These are phyloP conservation scores for Crithidia mellificae DNA, from an alignment of 208 protist genomes.

Conservation along the genomic window DNA sequence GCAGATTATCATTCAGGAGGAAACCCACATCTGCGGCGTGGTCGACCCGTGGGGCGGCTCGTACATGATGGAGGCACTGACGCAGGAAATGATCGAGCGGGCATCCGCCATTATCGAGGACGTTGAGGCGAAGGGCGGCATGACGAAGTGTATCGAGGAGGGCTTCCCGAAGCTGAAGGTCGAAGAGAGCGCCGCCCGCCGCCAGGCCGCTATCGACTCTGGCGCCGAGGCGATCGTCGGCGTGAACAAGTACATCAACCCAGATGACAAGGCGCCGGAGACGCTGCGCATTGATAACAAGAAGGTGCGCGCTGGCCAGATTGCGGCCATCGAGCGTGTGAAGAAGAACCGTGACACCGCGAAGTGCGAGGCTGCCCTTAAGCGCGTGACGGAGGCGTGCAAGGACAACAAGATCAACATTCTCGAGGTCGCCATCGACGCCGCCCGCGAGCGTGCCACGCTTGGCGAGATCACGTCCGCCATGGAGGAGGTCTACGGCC, in stretches of 20 bases:
- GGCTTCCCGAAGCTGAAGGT: conserved; percentile 96
- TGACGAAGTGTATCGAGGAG: conserved; percentile 81
- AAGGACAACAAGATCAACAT: conserved; percentile 81
- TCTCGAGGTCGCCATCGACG: conserved; percentile 85
- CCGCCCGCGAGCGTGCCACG: conserved; percentile 83
- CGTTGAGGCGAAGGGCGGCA: conserved; percentile 83
- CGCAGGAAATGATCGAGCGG: conserved; percentile 80
- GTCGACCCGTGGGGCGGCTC: conserved; percentile 90
- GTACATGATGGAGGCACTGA: conserved; percentile 96
- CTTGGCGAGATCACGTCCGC: conserved; percentile 95
- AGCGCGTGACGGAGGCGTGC: conserved; percentile 73
- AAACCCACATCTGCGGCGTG: conserved; percentile 88
- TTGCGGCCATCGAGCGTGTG: conserved; percentile 63
- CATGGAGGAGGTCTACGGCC: conserved; percentile 82
- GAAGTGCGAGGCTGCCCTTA: conserved; percentile 55
- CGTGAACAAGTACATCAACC: conserved; percentile 93
- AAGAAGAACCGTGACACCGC: conserved; percentile 56
- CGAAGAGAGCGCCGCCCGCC: conserved; percentile 92
- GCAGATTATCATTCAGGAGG: conserved; percentile 95
- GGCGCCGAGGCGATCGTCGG: conserved; percentile 93
- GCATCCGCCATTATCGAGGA: conserved; percentile 91
- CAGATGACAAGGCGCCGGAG: conserved; percentile 67
- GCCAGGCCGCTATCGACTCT: conserved; percentile 92
- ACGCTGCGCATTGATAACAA: conserved; percentile 93
- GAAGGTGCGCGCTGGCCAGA: conserved; percentile 75